Conservation (phyloP, 1,284 basidiomycete genomes). For the Apiotrichum sp. region DNA sequence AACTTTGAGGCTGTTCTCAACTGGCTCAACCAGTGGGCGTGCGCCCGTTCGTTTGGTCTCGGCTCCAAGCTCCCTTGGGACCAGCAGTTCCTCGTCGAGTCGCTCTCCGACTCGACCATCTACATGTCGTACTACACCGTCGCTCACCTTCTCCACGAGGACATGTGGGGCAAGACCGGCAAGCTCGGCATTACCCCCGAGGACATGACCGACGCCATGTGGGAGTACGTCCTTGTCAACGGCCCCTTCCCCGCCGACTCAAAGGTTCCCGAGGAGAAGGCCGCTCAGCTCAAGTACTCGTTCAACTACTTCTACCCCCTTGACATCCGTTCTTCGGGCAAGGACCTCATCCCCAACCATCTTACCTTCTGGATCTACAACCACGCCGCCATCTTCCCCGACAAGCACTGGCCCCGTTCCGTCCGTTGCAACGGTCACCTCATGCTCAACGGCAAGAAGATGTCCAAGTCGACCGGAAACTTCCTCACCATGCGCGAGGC, state of each 20-base stretch:
- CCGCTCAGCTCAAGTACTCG: slow-evolving; percentile 78
- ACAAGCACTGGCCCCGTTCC: slow-evolving; percentile 84
- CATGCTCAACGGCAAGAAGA: slow-evolving; percentile 98
- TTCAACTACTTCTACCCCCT: slow-evolving; percentile 98
- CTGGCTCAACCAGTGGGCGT: slow-evolving; percentile 99
- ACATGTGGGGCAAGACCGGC: slow-evolving; percentile 73
- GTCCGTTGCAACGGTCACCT: slow-evolving; percentile 96
- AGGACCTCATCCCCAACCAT: slow-evolving; percentile 96
- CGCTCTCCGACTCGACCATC: slow-evolving; percentile 93
- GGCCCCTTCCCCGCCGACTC: slow-evolving; percentile 66
- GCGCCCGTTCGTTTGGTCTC: slow-evolving; percentile 91
- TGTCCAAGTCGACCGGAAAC: slow-evolving; percentile 87
- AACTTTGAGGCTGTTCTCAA: slow-evolving; percentile 84
- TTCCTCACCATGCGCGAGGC: slow-evolving; percentile 48
- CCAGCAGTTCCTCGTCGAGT: slow-evolving; percentile 91
- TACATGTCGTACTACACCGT: slow-evolving; percentile 99
- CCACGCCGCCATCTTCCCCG: slow-evolving; percentile 89
- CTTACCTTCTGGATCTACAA: slow-evolving; percentile 92
- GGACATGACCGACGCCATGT: slow-evolving; percentile 94
- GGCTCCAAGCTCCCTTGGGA: slow-evolving; percentile 98
- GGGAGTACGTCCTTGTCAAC: slow-evolving; percentile 86
- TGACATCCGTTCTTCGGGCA: slow-evolving; percentile 97
- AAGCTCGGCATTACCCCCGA: slow-evolving; percentile 78
- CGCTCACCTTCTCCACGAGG: slow-evolving; percentile 75
- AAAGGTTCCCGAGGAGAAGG: slow-evolving; percentile 64